phyloP scores from a whole-genome alignment of 2,329 filamentous ascomycete species.

The Diaporthe helianthi region DNA sequence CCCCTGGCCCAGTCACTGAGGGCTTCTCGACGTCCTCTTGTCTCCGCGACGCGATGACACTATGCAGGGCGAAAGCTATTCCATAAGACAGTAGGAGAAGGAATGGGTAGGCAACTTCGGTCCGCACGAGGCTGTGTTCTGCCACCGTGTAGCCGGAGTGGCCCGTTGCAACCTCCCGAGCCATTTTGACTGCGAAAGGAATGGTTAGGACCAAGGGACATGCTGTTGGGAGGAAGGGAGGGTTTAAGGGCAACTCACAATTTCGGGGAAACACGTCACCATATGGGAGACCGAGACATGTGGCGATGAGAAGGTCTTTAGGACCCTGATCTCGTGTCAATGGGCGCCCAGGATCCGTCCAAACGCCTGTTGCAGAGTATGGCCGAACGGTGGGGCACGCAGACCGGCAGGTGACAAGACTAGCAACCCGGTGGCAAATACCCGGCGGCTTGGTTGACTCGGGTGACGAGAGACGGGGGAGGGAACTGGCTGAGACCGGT shows the following conservation, averaged over 20 bases:
- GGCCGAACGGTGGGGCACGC: conserved; percentile 35
- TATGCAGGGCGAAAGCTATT: conserved; percentile 58
- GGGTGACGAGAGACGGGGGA: conserved; percentile 14
- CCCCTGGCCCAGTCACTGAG: conserved; percentile 77
- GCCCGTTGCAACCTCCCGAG: conserved; percentile 27
- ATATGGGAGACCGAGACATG: conserved; percentile 33
- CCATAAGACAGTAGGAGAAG: conserved; percentile 61
- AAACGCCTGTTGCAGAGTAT: conserved; percentile 33
- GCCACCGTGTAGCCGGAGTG: conserved; percentile 41
- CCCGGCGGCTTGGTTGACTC: conserved; percentile 28
- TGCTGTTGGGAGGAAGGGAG: neutral
- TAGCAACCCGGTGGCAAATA: conserved; percentile 35
- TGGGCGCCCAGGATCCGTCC: conserved; percentile 30
- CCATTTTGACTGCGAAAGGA: conserved; percentile 27
- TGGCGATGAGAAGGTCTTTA: conserved; percentile 34
- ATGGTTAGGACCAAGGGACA: conserved; percentile 6
- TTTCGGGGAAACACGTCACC: conserved; percentile 31
- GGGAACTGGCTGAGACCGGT: conserved; percentile 27
- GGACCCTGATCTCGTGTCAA: conserved; percentile 36
- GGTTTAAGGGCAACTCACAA: conserved; percentile 29
- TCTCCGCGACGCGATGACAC: conserved; percentile 58
- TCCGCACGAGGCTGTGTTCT: conserved; percentile 53
- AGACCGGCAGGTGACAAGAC: conserved; percentile 34
- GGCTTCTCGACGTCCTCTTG: conserved; percentile 56
- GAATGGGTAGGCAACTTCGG: conserved; percentile 60